These are phyloP conservation scores for Neurospora sp. DNA, from an alignment of 2,329 filamentous ascomycete genomes.

Conservation along the genomic window DNA sequence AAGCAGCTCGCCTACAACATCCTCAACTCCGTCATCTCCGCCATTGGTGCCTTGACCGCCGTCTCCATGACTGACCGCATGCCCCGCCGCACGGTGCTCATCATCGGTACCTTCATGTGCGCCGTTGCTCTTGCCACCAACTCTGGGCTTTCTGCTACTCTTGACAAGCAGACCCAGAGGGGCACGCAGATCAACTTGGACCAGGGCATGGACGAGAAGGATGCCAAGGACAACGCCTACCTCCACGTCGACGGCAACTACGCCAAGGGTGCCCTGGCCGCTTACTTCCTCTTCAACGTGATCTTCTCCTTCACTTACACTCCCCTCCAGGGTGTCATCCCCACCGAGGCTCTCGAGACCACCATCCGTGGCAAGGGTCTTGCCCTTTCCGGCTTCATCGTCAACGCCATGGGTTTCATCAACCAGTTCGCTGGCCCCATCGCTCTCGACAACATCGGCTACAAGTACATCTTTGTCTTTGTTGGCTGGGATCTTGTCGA, in stretches of 20 bases:
- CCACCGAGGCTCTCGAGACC: slow-evolving; percentile 37
- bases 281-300: slow-evolving; percentile 40
- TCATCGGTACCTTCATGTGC: slow-evolving; percentile 34
- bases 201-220: slow-evolving; percentile 15
- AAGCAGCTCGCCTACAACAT: slow-evolving; percentile 37
- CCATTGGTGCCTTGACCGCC: slow-evolving; percentile 33
- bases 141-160: slow-evolving; percentile 31
- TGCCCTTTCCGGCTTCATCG: slow-evolving; percentile 34
- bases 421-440: slow-evolving; percentile 39
- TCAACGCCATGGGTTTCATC: slow-evolving; percentile 36
- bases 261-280: slow-evolving; percentile 33
- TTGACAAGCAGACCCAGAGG: slow-evolving; percentile 20
- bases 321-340: slow-evolving; percentile 37
- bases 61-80: slow-evolving; percentile 34
- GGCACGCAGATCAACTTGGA: not conserved
- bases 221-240: not conserved
- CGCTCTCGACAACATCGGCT: slow-evolving; percentile 32
- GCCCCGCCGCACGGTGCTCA: slow-evolving; percentile 35
- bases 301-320: slow-evolving; percentile 41
- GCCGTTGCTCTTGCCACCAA: slow-evolving; percentile 34
- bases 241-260: slow-evolving; percentile 24
- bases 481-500: slow-evolving; percentile 38
- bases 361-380: slow-evolving; percentile 39
- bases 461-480: slow-evolving; percentile 36
- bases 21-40: slow-evolving; percentile 35